These are phyloP conservation scores for Pythium brassicae DNA, from an alignment of 352 stramenopile genomes.

Conservation along the genomic window DNA sequence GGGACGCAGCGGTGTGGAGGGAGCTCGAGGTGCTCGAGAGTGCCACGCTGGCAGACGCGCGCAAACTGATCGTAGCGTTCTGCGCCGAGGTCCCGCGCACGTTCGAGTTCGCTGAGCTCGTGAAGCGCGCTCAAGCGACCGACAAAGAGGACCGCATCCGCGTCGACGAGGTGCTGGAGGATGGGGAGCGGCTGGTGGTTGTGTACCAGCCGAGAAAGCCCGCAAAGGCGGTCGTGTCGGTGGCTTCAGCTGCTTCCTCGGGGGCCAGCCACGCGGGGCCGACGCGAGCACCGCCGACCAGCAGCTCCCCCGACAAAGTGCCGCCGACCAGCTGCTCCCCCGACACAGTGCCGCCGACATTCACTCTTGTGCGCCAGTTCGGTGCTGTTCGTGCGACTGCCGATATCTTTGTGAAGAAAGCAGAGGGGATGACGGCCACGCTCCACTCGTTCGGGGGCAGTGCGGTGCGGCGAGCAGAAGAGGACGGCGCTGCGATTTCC, in stretches of 20 bases:
- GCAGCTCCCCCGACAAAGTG: too few species aligned
- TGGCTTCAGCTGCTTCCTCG: too few species aligned
- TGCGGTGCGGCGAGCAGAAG: not conserved
- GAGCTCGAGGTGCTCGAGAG: conserved; percentile 20
- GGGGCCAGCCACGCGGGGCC: too few species aligned
- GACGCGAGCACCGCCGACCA: too few species aligned
- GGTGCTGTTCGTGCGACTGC: not conserved
- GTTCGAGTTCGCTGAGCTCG: conserved; percentile 18
- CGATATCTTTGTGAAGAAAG: not conserved
- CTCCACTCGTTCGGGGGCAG: conserved; percentile 3
- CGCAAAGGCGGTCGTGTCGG: too few species aligned
- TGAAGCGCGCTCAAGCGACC: not conserved
- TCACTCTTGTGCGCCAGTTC: conserved; percentile 7
- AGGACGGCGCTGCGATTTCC: not conserved
- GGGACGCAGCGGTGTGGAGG: not conserved
- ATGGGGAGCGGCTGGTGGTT: not conserved
- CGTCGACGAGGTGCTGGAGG: conserved; percentile 1
- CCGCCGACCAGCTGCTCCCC: not conserved
- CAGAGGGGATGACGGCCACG: not conserved
- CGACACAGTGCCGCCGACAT: not conserved
- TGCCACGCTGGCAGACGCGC: conserved; percentile 22
- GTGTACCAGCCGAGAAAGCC: not conserved
- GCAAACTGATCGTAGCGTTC: conserved; percentile 24
- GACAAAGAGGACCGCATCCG: not conserved
- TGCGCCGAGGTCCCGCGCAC: conserved; percentile 12